These are phyloP conservation scores for Croton setiger DNA, from an alignment of 441 rosid species.

Conservation along the genomic window DNA sequence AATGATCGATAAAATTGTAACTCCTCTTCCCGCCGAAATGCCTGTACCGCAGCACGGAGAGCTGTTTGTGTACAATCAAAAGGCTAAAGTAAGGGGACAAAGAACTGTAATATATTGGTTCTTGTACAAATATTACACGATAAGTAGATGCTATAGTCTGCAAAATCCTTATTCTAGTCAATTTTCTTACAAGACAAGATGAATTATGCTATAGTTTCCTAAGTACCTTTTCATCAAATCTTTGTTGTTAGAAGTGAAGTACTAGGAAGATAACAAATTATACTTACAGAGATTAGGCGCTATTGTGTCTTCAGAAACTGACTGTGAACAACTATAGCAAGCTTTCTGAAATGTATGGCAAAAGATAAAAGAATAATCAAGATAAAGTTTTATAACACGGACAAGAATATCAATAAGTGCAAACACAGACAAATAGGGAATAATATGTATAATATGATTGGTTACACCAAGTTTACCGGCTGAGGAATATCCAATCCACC, in stretches of 20 bases:
- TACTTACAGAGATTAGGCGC: slow-evolving; percentile 84
- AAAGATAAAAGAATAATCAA: slow-evolving; percentile 19
- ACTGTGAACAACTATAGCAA: slow-evolving; percentile 68
- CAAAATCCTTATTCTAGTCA: neutral
- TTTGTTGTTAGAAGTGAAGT: neutral
- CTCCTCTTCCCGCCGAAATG: slow-evolving; percentile 78
- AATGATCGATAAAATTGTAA: slow-evolving; percentile 53
- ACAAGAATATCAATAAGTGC: neutral
- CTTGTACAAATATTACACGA: neutral
- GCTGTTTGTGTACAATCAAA: slow-evolving; percentile 36
- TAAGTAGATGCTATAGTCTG: neutral
- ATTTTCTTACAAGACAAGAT: neutral
- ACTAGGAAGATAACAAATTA: slow-evolving; percentile 11
- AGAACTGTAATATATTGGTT: neutral
- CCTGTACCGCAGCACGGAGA: slow-evolving; percentile 80
- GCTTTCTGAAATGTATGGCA: slow-evolving; percentile 53
- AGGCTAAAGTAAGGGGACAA: neutral
- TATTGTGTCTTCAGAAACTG: slow-evolving; percentile 62
- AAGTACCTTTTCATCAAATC: neutral
- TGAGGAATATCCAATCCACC: neutral
- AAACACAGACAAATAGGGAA: neutral
- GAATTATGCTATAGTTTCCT: neutral
- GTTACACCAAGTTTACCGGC: neutral
- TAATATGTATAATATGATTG: neutral
- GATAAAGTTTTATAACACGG: neutral